phyloP scores from a whole-genome alignment of 2,329 filamentous ascomycete species.

The Metarhizium rileyi region DNA sequence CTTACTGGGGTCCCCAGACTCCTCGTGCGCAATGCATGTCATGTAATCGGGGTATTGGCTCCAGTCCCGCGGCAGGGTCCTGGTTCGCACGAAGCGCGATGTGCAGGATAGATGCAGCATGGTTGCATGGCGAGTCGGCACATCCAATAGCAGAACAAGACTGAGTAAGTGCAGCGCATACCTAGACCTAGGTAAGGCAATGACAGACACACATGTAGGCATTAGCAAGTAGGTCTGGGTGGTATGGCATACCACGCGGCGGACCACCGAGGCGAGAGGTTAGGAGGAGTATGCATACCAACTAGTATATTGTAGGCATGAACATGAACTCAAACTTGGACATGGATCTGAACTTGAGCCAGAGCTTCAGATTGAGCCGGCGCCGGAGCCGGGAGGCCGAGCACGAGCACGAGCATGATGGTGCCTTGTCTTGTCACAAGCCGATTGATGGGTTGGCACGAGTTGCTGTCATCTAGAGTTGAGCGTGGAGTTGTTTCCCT shows the following conservation, averaged over 20 bases:
- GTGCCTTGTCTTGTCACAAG: not conserved
- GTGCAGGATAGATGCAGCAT: not conserved
- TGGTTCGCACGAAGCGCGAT: not conserved
- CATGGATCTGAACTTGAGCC: not conserved
- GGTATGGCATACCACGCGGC: not conserved
- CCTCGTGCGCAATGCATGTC: not conserved
- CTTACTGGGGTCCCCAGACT: not conserved
- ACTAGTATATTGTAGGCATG: no score
- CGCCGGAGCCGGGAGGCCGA: no score
- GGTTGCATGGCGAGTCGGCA: not conserved
- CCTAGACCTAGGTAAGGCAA: not conserved
- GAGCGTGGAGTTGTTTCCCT: no score
- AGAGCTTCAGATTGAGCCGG: not conserved
- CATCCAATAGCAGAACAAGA: not conserved
- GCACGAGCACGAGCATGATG: not conserved
- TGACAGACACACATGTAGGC: not conserved
- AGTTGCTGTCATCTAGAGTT: no score
- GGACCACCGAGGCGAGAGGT: not conserved
- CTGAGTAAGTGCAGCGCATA: not conserved
- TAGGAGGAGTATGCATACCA: not conserved
- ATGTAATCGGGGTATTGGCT: not conserved
- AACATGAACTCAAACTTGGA: not conserved
- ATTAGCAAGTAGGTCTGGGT: no score
- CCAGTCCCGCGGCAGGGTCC: not conserved
- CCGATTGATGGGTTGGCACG: no score